Evolutionary conservation across 2,329 filamentous ascomycete species (phyloP).

Genomic region (Colletotrichum sp.): DNA sequence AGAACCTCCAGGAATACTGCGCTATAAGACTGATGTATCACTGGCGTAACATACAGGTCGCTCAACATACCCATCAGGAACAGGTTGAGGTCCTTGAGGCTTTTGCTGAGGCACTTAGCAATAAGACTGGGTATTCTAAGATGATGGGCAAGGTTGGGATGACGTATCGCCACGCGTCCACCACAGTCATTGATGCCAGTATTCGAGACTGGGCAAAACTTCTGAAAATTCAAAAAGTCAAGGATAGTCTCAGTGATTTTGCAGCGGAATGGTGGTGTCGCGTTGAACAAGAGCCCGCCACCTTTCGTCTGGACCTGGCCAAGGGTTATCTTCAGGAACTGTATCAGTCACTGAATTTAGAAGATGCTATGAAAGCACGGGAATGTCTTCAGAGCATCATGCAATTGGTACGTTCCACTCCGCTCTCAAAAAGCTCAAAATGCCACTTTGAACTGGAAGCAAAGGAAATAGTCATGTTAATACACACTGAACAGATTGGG

Average conservation of each 20-base stretch:
- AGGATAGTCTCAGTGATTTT: neutral
- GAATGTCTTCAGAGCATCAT: neutral
- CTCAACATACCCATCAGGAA: neutral
- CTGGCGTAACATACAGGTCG: neutral
- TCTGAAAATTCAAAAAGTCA: neutral
- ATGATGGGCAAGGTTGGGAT: neutral
- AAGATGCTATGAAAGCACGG: neutral
- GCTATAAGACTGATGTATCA: neutral
- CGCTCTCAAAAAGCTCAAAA: neutral
- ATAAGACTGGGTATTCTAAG: neutral
- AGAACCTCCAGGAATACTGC: neutral
- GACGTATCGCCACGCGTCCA: neutral
- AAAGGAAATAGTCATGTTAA: neutral
- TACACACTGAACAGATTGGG: neutral
- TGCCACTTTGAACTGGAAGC: rapidly evolving
- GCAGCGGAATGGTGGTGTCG: neutral
- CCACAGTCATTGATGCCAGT: neutral
- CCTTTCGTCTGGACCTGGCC: neutral
- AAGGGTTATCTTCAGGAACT: neutral
- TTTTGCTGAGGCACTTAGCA: neutral
- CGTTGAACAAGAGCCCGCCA: neutral
- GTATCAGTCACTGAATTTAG: neutral
- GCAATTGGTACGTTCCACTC: neutral
- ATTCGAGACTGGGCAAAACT: neutral
- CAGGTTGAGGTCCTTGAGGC: neutral